Conservation (phyloP, 352 stramenopile genomes). For the Blastocystis sp. region DNA sequence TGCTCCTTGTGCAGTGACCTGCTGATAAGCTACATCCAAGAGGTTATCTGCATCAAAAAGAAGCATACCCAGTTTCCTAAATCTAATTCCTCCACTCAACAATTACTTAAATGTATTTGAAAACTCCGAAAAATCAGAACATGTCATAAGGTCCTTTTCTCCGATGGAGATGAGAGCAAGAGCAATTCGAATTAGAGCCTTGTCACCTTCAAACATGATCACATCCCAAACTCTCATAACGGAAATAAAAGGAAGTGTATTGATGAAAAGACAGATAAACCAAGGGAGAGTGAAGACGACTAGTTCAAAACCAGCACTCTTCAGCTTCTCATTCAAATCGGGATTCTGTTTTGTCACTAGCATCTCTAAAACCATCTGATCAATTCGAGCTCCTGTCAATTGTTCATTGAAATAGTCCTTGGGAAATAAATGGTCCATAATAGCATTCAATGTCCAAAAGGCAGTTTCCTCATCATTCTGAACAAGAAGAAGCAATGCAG, state of each 20-base stretch:
- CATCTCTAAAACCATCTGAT: constrained; percentile 51
- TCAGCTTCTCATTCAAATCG: not conserved
- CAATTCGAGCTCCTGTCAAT: constrained; percentile 44
- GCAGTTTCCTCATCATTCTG: constrained; percentile 53
- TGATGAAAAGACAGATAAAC: constrained; percentile 67
- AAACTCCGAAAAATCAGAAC: constrained; percentile 44
- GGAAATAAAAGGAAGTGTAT: constrained; percentile 55
- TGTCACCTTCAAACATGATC: constrained; percentile 62
- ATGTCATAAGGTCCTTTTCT: constrained; percentile 31
- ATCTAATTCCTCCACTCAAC: not conserved
- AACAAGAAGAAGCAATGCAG: constrained; percentile 55
- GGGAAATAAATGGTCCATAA: constrained; percentile 52
- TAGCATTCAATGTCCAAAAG: constrained; percentile 60
- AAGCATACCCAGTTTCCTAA: constrained; percentile 40
- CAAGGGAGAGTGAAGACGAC: constrained; percentile 57
- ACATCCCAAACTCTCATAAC: constrained; percentile 63
- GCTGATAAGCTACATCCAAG: constrained; percentile 65
- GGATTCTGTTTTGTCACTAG: constrained; percentile 25
- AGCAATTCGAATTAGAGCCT: constrained; percentile 63
- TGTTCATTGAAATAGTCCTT: constrained; percentile 65
- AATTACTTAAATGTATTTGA: constrained; percentile 41
- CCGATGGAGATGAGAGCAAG: constrained; percentile 49
- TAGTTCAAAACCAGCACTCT: not conserved
- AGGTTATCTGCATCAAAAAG: constrained; percentile 64
- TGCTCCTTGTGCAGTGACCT: constrained; percentile 5